These are phyloP conservation scores for Trypanosoma brucei DNA, from an alignment of 208 protist species.

Conservation along the genomic window DNA sequence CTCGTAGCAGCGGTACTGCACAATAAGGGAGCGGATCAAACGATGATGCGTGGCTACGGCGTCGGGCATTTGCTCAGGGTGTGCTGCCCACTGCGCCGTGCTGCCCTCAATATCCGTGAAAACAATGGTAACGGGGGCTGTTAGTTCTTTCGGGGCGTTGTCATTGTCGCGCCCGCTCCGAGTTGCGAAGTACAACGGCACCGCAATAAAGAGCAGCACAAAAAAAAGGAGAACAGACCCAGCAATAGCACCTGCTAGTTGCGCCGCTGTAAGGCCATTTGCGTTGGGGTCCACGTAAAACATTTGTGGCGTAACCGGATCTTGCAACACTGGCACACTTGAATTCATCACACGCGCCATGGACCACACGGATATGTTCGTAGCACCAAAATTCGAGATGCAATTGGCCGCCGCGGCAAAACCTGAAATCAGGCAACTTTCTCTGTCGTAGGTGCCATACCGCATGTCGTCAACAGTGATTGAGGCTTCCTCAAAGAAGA, in stretches of 20 bases:
- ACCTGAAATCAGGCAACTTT: not conserved
- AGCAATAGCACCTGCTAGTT: slow-evolving; percentile 19
- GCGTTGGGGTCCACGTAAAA: slow-evolving; percentile 10
- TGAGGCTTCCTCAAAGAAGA: slow-evolving; percentile 15
- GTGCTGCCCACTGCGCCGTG: slow-evolving; percentile 61
- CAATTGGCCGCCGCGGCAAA: slow-evolving; percentile 32
- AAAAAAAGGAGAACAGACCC: slow-evolving; percentile 25
- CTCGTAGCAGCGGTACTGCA: slow-evolving; percentile 64
- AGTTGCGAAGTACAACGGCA: slow-evolving; percentile 59
- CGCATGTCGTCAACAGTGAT: slow-evolving; percentile 15
- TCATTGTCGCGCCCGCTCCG: not conserved
- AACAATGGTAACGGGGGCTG: not conserved
- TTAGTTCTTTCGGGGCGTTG: slow-evolving; percentile 2
- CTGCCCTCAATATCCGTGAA: slow-evolving; percentile 22
- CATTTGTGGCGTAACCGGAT: slow-evolving; percentile 23
- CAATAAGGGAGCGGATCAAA: slow-evolving; percentile 50
- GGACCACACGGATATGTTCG: slow-evolving; percentile 8
- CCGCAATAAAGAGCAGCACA: slow-evolving; percentile 32
- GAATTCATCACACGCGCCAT: slow-evolving; percentile 27
- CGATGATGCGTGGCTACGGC: slow-evolving; percentile 59
- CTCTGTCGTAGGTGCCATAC: slow-evolving; percentile 15
- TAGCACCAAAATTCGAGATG: slow-evolving; percentile 18
- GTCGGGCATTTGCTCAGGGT: slow-evolving; percentile 49
- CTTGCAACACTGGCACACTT: not conserved
- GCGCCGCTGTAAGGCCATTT: slow-evolving; percentile 2